Conservation (phyloP, 441 rosid genomes). For the Eutrema salsugineum region DNA sequence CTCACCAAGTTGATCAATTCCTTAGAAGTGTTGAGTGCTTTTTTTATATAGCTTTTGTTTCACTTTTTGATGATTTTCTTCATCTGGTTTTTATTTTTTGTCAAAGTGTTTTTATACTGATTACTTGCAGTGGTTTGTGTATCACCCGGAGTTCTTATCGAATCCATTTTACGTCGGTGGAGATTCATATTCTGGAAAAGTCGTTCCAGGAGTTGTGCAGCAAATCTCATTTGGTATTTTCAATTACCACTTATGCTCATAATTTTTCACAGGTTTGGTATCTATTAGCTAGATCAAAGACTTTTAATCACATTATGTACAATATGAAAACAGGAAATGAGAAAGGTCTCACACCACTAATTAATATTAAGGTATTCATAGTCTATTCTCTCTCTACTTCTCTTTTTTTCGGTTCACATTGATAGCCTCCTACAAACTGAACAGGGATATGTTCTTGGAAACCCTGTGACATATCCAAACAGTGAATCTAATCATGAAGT, state of each 20-base stretch:
- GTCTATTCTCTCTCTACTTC: neutral
- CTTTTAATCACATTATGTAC: neutral
- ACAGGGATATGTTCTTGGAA: constrained; percentile 73
- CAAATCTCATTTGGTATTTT: constrained; percentile 45
- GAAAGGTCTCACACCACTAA: constrained; percentile 37
- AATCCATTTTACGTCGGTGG: constrained; percentile 61
- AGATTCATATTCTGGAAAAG: constrained; percentile 66
- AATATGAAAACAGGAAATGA: constrained; percentile 47
- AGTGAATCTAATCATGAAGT: constrained; percentile 28
- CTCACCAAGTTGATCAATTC: constrained; percentile 44
- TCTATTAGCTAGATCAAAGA: too few relatives aligned
- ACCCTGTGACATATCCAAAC: constrained; percentile 22
- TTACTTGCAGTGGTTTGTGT: constrained; percentile 58
- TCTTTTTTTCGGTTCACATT: neutral
- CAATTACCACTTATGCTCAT: neutral
- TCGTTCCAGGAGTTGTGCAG: constrained; percentile 50
- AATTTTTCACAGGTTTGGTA: neutral
- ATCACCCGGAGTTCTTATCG: constrained; percentile 46
- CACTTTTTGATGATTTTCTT: neutral
- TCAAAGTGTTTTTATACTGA: neutral
- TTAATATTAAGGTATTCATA: constrained; percentile 52
- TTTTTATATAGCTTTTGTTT: neutral
- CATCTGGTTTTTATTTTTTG: neutral
- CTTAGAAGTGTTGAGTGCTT: constrained; percentile 43
- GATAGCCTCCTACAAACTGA: neutral